Percentiles rank a stretch among this genome's conserved stretches.
These are phyloP conservation scores for Anthostomella pinea DNA, from an alignment of 2,329 filamentous ascomycete species.

Conservation along the genomic window DNA sequence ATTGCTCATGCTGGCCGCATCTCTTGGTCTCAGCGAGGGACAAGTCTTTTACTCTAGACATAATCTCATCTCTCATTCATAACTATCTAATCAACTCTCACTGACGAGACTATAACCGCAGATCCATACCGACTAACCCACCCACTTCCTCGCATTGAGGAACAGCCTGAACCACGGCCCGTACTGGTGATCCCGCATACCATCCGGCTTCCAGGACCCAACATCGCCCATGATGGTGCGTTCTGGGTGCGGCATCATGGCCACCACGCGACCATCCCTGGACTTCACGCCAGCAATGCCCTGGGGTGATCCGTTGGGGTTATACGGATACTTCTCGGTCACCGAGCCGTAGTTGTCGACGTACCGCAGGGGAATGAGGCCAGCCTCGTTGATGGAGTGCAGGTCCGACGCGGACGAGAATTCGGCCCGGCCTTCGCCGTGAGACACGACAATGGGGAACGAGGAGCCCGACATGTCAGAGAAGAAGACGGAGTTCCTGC, in stretches of 20 bases:
- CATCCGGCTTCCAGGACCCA: conserved; percentile 66
- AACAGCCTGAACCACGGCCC: conserved; percentile 87
- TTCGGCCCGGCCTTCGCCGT: conserved; percentile 83
- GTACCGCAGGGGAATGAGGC: conserved; percentile 76
- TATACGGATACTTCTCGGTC: conserved; percentile 83
- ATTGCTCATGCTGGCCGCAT: no score
- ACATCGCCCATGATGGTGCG: conserved; percentile 80
- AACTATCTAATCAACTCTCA: no score
- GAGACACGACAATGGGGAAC: conserved; percentile 82
- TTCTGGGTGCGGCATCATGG: conserved; percentile 88
- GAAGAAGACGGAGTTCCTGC: conserved; percentile 74
- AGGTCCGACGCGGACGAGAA: conserved; percentile 57
- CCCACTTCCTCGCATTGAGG: conserved; percentile 83
- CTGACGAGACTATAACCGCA: no score
- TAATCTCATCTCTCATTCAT: no score
- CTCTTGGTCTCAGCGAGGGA: no score
- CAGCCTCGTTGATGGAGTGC: conserved; percentile 57
- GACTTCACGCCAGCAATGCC: conserved; percentile 71
- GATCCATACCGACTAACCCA: no score
- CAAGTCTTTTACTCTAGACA: no score
- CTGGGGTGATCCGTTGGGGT: conserved; percentile 80
- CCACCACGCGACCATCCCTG: not conserved
- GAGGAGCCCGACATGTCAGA: conserved; percentile 80
- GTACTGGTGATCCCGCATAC: conserved; percentile 61
- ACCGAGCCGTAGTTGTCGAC: conserved; percentile 75